Percentiles rank a stretch among this genome's conserved stretches.
phyloP scores from a whole-genome alignment of 2,329 filamentous ascomycete species.

The Exophiala aquamarina region DNA sequence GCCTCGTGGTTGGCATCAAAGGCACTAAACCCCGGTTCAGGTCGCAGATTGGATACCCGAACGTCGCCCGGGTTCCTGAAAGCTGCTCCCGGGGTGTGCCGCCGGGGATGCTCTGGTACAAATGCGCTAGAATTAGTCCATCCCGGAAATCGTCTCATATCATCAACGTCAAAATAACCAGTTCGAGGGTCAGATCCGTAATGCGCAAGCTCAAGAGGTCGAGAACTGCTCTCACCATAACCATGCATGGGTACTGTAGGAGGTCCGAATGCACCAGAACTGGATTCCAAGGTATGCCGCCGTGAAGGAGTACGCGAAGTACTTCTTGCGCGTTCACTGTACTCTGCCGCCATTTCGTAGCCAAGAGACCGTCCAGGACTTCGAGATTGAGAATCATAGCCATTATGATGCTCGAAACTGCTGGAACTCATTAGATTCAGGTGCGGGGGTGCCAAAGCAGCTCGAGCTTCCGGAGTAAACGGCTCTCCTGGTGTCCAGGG shows the following conservation, averaged over 20 bases:
- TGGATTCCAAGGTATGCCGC: slow-evolving; percentile 23
- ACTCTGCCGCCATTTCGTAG: slow-evolving; percentile 13
- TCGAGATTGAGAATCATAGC: slow-evolving; percentile 17
- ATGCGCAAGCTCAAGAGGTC: slow-evolving; percentile 17
- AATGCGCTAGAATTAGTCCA: slow-evolving; percentile 13
- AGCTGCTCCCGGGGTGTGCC: slow-evolving; percentile 15
- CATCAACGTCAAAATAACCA: slow-evolving; percentile 19
- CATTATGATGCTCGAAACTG: slow-evolving; percentile 8
- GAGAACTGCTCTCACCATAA: slow-evolving; percentile 13
- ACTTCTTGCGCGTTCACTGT: slow-evolving; percentile 17
- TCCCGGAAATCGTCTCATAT: slow-evolving; percentile 12
- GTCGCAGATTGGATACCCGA: slow-evolving; percentile 22
- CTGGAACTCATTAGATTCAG: slow-evolving; percentile 13
- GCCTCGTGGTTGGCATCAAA: slow-evolving; percentile 30
- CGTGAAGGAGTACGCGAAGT: slow-evolving; percentile 24
- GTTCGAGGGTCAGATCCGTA: slow-evolving; percentile 17
- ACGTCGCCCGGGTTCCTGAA: slow-evolving; percentile 19
- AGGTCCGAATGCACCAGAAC: slow-evolving; percentile 15
- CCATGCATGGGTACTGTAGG: slow-evolving; percentile 17
- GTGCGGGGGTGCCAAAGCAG: slow-evolving; percentile 14
- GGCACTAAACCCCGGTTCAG: slow-evolving; percentile 26
- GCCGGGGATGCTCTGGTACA: slow-evolving; percentile 10
- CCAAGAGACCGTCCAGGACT: slow-evolving; percentile 13
- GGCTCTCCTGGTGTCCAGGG: slow-evolving; percentile 26
- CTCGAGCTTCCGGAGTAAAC: slow-evolving; percentile 17